Evolutionary conservation across 805 yeast genomes (phyloP), one percentile per base, ranked within the genome.

Genomic region (Kluyveromyces starmeri): DNA sequence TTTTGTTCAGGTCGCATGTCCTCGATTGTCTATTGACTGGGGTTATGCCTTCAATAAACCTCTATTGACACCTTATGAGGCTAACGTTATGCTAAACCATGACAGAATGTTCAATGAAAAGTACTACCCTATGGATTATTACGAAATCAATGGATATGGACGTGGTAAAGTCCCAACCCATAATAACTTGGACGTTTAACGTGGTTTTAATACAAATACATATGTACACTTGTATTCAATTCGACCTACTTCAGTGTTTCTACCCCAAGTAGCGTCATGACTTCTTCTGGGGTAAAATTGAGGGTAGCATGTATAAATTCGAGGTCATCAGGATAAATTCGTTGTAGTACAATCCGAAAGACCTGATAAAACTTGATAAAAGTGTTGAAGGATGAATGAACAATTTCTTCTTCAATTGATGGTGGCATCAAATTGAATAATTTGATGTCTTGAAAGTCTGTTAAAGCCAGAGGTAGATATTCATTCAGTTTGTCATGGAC

Each of bases 1-100:
- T 2, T 92, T 92, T 68, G 83, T 92, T 10, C 98, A 92, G 59
- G 95, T 92, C 3, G 98, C 98, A 1, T 92, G 98, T 55, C 98
- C 98, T 0, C 68, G 98, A 49, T 63, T 92, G 29, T 84, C 95
- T 2, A 89, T 92, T 27, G 98, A 92, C 57, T 92, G 98, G 98
- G 98, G 98, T 0, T 92, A 92, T 56, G 98, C 98, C 0, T 92
- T 92, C 52, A 76, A 77, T 39, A 83, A 82, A 51, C 98, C 98
- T 0, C 62, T 92, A 27, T 61, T 92, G 38, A 89, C 98, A 0
- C 98, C 98, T 0, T 92, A 92, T 54, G 98, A 92, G 53, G 85
- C 96, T 0, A 85, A 83, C 84, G 95, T 88, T 4, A 71, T 86
- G 70, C 58, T 92, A 45, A 80, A 73, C 6, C 69, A 77, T 29